Percentiles rank a stretch among this genome's conserved stretches.
Evolutionary conservation across 345 rosid species (phyloP).

Genomic region (Leavenworthia alabamica): DNA sequence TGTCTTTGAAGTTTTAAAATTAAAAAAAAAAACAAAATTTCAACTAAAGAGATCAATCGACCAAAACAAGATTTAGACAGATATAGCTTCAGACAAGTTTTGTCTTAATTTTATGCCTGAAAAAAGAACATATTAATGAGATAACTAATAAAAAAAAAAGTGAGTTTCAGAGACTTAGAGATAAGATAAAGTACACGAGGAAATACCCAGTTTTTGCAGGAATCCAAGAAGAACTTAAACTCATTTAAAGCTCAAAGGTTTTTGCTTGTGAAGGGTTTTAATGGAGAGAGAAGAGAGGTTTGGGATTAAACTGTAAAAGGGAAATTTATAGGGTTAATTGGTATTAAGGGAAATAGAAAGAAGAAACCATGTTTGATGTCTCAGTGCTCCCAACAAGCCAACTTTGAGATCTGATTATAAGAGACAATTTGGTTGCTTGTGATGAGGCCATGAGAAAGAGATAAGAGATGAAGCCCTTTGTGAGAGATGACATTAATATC

Average conservation of each 20-base stretch:
- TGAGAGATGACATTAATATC: conserved; percentile 27
- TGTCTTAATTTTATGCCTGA: conserved; percentile 24
- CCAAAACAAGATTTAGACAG: not conserved
- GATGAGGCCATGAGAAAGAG: conserved; percentile 58
- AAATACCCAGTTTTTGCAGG: conserved; percentile 17
- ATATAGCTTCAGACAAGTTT: not conserved
- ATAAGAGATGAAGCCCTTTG: conserved; percentile 28
- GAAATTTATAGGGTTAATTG: conserved; percentile 12
- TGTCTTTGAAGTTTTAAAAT: not conserved
- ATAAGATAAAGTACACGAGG: conserved; percentile 21
- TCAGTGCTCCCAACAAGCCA: conserved; percentile 71
- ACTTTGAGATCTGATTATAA: conserved; percentile 53
- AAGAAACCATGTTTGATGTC: conserved; percentile 43
- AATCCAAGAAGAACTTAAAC: conserved; percentile 25
- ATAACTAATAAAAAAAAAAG: conserved; percentile 16
- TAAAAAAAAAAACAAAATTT: not conserved
- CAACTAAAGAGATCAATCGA: conserved; percentile 9
- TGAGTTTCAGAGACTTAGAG: conserved; percentile 23
- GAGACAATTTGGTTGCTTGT: conserved; percentile 95
- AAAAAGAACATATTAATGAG: conserved; percentile 26
- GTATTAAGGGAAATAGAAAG: not conserved
- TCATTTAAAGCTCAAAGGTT: conserved; percentile 26
- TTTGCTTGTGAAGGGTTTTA: conserved; percentile 26
- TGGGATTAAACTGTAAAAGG: conserved; percentile 21
- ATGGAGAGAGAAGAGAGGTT: conserved; percentile 27